These are phyloP conservation scores for Peronospora destructor DNA, from an alignment of 352 stramenopile genomes.

Conservation along the genomic window DNA sequence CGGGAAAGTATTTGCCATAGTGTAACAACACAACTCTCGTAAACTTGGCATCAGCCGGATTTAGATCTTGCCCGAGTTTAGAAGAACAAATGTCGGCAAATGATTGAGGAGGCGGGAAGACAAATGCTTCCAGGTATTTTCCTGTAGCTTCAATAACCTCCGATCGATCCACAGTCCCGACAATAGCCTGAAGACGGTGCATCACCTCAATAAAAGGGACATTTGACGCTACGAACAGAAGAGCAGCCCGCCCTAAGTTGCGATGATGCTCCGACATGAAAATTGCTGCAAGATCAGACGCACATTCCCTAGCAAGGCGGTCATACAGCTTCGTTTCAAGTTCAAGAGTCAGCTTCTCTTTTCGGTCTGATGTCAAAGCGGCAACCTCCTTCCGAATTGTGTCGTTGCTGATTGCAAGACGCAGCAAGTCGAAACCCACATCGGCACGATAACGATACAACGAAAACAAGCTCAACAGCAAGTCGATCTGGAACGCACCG, in stretches of 20 bases:
- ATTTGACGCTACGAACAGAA: conserved; percentile 72
- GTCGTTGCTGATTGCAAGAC: conserved; percentile 24
- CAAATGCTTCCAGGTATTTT: conserved; percentile 71
- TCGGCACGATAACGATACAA: conserved; percentile 82
- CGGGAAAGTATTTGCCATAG: conserved; percentile 67
- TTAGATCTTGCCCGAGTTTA: conserved; percentile 10
- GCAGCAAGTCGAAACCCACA: conserved; percentile 49
- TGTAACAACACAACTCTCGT: conserved; percentile 63
- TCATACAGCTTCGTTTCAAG: conserved; percentile 77
- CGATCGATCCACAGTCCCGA: conserved; percentile 33
- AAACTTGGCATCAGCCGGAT: conserved; percentile 27
- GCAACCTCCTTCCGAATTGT: conserved; percentile 9
- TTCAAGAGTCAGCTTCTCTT: conserved; percentile 49
- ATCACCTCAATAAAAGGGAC: conserved; percentile 52
- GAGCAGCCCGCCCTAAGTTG: conserved; percentile 52
- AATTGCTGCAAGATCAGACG: conserved; percentile 46
- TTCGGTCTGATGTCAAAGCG: conserved; percentile 24
- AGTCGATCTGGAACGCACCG: conserved; percentile 51
- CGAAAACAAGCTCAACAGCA: conserved; percentile 76
- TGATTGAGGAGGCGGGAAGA: conserved; percentile 47
- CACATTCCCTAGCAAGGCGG: conserved; percentile 58
- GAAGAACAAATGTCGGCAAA: conserved; percentile 17
- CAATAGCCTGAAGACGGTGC: conserved; percentile 42
- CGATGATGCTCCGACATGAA: conserved; percentile 50
- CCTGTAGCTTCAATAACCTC: conserved; percentile 53